Evolutionary conservation across 2,329 filamentous ascomycete genomes (phyloP), one percentile per base, ranked within the genome.

Genomic region (Chaetomium strumarium): DNA sequence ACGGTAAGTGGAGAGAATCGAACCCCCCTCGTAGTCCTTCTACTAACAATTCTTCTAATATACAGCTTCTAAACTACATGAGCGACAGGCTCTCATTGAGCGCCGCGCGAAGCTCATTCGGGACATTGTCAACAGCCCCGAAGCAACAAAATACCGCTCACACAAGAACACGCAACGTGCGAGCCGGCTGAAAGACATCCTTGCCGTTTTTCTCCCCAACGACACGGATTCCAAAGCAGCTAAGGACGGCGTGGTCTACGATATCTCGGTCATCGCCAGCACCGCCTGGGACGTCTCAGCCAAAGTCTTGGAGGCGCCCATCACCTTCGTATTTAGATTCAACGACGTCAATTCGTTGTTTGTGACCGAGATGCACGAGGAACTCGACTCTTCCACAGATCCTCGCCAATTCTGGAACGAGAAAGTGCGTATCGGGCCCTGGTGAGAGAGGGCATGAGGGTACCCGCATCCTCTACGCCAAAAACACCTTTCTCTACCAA

Each of bases 271-370:
- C 47, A 67, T 79, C 29, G 64, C 70, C 45, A 67, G 69, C 50
- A 60, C 64, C 11, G 73, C 73, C 0, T 74, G 75, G 67, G 70
- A 72, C 33, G 62, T 77, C 5, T 75, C 75, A 1, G 70, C 70
- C 39, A 70, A 72, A 58, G 73, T 81, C 59, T 71, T 76, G 58
- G 71, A 69, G 3, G 66, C 66, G 1, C 58, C 63, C 0, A 57
- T 70, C 19, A 64, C 64, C 0, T 74, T 68, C 56, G 50, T 61
- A 13, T 68, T 64, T 53, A 51, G 60, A 33, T 81, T 79, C 64
- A 75, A 75, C 34, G 74, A 79, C 52, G 72, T 75, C 10, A 72
- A 72, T 53, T 64, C 66, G 52, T 76, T 75, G 60, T 81, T 77
- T 68, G 71, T 65, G 14, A 69, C 68, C 52, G 69, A 75, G 58